A percentile compares a stretch with the other conserved stretches of the same genome.
These are phyloP conservation scores for Aspergillus conjunctus DNA, from an alignment of 495 filamentous ascomycete genomes.

Conservation along the genomic window DNA sequence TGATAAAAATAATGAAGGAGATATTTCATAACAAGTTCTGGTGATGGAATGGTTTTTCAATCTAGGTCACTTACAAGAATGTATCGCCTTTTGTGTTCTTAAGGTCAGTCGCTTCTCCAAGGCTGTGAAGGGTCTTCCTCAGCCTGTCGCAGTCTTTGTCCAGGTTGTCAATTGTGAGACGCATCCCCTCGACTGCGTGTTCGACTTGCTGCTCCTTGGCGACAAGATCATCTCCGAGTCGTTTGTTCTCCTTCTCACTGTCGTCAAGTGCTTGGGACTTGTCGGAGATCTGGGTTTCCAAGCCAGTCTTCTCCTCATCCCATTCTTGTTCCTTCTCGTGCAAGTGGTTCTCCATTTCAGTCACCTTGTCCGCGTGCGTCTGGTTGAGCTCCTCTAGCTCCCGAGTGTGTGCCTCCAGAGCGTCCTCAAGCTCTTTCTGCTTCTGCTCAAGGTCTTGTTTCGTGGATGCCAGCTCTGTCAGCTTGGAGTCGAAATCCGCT, in stretches of 20 bases:
- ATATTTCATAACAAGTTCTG: slow-evolving; percentile 25
- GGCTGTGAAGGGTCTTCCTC: slow-evolving; percentile 57
- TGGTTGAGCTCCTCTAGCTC: slow-evolving; percentile 36
- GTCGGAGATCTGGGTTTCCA: slow-evolving; percentile 42
- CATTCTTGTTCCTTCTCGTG: slow-evolving; percentile 43
- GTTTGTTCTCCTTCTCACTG: slow-evolving; percentile 52
- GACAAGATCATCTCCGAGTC: slow-evolving; percentile 47
- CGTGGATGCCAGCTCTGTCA: slow-evolving; percentile 40
- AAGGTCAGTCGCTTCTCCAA: slow-evolving; percentile 62
- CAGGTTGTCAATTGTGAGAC: slow-evolving; percentile 53
- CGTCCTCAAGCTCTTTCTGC: slow-evolving; percentile 36
- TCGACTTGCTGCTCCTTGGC: slow-evolving; percentile 55
- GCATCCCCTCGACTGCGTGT: slow-evolving; percentile 51
- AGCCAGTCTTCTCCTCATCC: slow-evolving; percentile 34
- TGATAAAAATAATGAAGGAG: slow-evolving; percentile 22
- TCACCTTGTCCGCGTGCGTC: slow-evolving; percentile 41
- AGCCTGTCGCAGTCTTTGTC: slow-evolving; percentile 58
- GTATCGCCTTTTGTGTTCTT: slow-evolving; percentile 59
- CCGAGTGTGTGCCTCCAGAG: slow-evolving; percentile 33
- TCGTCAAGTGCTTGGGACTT: slow-evolving; percentile 40
- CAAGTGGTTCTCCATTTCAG: slow-evolving; percentile 38
- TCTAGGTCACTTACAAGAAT: slow-evolving; percentile 62
- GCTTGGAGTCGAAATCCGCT: slow-evolving; percentile 37
- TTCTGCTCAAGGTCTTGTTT: slow-evolving; percentile 33
- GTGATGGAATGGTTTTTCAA: slow-evolving; percentile 28